Conservation (phyloP, 108 stramenopile species). For the Parietichytrium sp. region DNA sequence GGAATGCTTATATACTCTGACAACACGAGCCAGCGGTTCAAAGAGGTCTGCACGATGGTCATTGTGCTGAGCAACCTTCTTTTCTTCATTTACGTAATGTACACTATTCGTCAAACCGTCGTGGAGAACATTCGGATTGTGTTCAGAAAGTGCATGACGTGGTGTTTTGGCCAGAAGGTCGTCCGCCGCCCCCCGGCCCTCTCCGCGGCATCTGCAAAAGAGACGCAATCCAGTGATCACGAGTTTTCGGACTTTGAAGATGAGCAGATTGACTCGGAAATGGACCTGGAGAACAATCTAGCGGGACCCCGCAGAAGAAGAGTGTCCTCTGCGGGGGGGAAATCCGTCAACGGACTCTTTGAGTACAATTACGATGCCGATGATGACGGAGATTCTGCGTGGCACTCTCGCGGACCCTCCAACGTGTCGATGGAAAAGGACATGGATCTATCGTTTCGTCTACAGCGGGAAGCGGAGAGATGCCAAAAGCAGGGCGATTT, state of each 20-base stretch:
- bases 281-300: too few species aligned
- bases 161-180: neutral
- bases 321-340: too few species aligned
- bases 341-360: too few species aligned
- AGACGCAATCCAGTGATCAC: neutral
- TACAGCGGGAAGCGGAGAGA: conserved; percentile 25
- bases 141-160: too few species aligned
- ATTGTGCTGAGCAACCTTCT: neutral
- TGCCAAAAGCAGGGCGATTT: neutral
- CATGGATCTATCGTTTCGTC: neutral
- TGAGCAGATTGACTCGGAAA: neutral
- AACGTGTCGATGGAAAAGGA: neutral
- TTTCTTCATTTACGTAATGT: conserved; percentile 4
- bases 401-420: neutral
- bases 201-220: neutral
- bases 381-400: neutral
- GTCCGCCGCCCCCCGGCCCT: neutral
- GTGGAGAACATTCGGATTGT: too few species aligned
- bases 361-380: neutral
- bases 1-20: conserved; percentile 2
- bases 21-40: neutral
- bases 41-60: neutral
- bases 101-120: neutral
- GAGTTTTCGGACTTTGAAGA: neutral
- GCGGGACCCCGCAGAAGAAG: too few species aligned